phyloP scores from a whole-genome alignment of 768 basidiomycete species.

The Phanerochaete carnosa region DNA sequence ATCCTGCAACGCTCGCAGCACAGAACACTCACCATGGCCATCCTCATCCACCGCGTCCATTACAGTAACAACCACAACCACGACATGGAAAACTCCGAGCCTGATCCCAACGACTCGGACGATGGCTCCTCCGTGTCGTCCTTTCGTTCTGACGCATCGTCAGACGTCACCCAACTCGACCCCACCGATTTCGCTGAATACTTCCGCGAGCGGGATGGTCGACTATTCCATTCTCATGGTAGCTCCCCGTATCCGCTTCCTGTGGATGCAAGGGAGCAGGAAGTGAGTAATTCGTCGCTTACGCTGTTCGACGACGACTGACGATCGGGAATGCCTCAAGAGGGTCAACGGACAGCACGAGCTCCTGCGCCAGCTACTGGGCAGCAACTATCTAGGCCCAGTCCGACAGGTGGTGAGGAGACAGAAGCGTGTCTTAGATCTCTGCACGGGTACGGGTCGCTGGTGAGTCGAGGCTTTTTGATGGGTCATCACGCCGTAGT shows the following conservation, averaged over 20 bases:
- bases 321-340: slow-evolving; percentile 30
- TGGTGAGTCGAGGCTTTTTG: slow-evolving; percentile 48
- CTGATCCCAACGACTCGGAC: slow-evolving; percentile 6
- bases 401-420: slow-evolving; percentile 48
- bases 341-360: slow-evolving; percentile 50
- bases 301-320: background rate
- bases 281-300: slow-evolving; percentile 38
- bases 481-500: slow-evolving; percentile 13
- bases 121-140: slow-evolving; percentile 12
- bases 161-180: slow-evolving; percentile 43
- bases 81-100: slow-evolving; percentile 19
- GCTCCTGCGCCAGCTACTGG: slow-evolving; percentile 46
- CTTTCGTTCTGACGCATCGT: slow-evolving; percentile 38
- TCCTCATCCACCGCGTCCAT: background rate
- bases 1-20: background rate
- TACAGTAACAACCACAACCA: slow-evolving; percentile 9
- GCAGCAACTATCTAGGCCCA: slow-evolving; percentile 59
- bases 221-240: slow-evolving; percentile 68
- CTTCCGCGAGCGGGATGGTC: slow-evolving; percentile 54
- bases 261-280: slow-evolving; percentile 65
- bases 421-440: slow-evolving; percentile 58
- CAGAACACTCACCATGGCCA: slow-evolving; percentile 4
- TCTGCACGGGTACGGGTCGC: slow-evolving; percentile 73
- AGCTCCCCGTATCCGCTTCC: slow-evolving; percentile 69
- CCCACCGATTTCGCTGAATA: slow-evolving; percentile 55